phyloP scores from a whole-genome alignment of 345 rosid genomes.

The Triadica sebifera region DNA sequence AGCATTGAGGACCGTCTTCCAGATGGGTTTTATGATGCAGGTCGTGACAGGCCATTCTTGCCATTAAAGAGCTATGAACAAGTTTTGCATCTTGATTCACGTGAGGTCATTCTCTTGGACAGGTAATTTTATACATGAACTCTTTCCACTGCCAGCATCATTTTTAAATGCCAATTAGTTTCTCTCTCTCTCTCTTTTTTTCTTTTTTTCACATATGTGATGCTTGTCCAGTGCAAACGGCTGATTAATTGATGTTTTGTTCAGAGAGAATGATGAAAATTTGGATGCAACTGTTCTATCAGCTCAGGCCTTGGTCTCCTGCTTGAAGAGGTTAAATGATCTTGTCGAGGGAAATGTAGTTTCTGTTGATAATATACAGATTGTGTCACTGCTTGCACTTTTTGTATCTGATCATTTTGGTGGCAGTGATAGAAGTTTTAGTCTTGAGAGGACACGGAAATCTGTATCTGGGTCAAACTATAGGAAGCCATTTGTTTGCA shows the following conservation, averaged over 20 bases:
- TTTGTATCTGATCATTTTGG: slow-evolving; percentile 99
- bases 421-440: slow-evolving; percentile 71
- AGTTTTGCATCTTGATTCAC: slow-evolving; percentile 62
- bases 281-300: slow-evolving; percentile 74
- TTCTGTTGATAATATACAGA: slow-evolving; percentile 50
- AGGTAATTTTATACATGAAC: slow-evolving; percentile 44
- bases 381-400: slow-evolving; percentile 79
- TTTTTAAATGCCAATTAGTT: not conserved
- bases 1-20: slow-evolving; percentile 67
- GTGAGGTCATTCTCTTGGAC: slow-evolving; percentile 96
- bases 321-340: slow-evolving; percentile 49
- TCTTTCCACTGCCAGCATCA: not conserved
- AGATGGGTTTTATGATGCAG: slow-evolving; percentile 97
- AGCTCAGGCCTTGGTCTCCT: slow-evolving; percentile 63
- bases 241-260: slow-evolving; percentile 8
- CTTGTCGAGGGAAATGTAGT: slow-evolving; percentile 39
- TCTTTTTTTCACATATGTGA: not conserved
- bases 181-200: no score
- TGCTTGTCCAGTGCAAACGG: not conserved
- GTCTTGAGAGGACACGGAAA: slow-evolving; percentile 68
- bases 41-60: slow-evolving; percentile 91
- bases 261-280: slow-evolving; percentile 78
- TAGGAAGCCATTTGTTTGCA: slow-evolving; percentile 79
- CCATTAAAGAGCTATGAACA: slow-evolving; percentile 58
- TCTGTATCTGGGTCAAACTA: slow-evolving; percentile 82